phyloP scores from a whole-genome alignment of 257 asterid genomes.

The Plectranthus barbatus region DNA sequence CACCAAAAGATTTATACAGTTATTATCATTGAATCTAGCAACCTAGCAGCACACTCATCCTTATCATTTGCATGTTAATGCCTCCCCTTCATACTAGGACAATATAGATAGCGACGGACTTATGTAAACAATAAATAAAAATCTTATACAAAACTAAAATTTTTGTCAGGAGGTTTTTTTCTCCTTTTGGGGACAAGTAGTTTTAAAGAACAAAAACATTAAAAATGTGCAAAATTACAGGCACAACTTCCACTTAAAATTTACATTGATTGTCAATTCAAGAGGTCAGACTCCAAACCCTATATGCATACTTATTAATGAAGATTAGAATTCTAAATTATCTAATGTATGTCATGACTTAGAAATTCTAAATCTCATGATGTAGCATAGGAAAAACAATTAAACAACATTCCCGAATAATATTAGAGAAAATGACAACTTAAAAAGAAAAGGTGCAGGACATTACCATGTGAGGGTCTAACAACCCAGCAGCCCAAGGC shows the following conservation, averaged over 20 bases:
- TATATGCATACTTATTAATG: not conserved
- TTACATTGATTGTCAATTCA: not conserved
- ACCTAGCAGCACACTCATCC: not conserved
- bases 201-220: not conserved
- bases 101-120: not conserved
- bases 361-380: not conserved
- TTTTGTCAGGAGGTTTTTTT: not conserved
- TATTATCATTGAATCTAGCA: not conserved
- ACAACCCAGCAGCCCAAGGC: conserved; percentile 57
- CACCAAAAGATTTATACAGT: not conserved
- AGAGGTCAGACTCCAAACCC: not conserved
- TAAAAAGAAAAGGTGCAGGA: not conserved
- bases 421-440: not conserved
- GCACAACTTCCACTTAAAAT: not conserved
- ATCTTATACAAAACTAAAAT: not conserved
- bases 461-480: conserved; percentile 81
- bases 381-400: not conserved
- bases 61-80: not conserved
- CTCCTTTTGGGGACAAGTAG: not conserved
- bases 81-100: not conserved
- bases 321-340: not conserved
- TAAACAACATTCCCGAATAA: not conserved
- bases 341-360: not conserved
- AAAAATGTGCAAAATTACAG: not conserved
- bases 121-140: not conserved